Base-by-base conservation (phyloP, 148 eudicot species). In the Camellia granthamiana region DNA sequence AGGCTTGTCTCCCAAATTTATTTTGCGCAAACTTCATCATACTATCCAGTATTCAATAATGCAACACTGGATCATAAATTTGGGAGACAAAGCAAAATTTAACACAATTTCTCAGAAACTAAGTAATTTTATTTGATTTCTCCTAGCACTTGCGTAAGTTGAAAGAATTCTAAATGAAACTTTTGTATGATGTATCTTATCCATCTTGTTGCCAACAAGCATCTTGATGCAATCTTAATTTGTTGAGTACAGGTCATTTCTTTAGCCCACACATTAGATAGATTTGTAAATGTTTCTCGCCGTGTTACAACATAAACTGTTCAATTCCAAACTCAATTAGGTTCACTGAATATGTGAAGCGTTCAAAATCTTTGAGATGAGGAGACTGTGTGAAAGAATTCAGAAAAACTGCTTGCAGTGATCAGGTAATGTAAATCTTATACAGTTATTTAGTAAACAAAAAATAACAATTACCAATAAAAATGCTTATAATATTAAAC, bases 151-250 rank as follows among this genome's bases (percentile, higher is more conserved):
- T 49, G 7, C 6, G 4, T 49, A 49, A 49, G 0, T 5, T 49
- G 7, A 49, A 49, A 49, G 7, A 49, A 49, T 49, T 49, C 52
- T 49, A 4, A 49, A 7, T 49, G 3, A 49, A 49, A 49, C 7
- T 49, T 49, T 7, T 49, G 52, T 7, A 49, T 49, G 7, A 49
- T 49, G 52, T 88, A 95, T 97, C 97, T 90, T 95, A 79, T 95
- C 96, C 78, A 95, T 96, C 87, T 95, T 95, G 83, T 95, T 95
- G 78, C 97, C 98, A 15, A 95, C 98, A 79, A 95, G 97, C 98
- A 95, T 95, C 90, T 91, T 95, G 86, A 95, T 91, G 88, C 97
- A 95, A 75, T 95, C 97, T 84, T 93, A 93, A 86, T 95, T 95
- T 52, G 98, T 95, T 30, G 94, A 95, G 84, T 95, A 91, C 69